Percentiles rank a stretch among this genome's conserved stretches.
These are phyloP conservation scores for Rosa persica DNA, from an alignment of 306 rosid genomes.

Conservation along the genomic window DNA sequence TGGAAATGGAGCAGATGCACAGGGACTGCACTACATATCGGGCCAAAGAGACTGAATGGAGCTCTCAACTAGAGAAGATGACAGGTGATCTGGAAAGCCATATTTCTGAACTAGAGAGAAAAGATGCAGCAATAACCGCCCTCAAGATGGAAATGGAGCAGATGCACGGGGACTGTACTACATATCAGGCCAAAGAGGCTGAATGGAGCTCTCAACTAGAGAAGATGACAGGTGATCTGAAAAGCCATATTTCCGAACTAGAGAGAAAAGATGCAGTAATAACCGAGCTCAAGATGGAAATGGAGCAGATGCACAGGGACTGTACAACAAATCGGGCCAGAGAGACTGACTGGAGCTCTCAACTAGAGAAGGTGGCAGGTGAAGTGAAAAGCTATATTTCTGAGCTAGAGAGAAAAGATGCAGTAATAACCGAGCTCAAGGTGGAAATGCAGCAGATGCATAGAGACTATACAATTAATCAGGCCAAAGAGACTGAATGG, in stretches of 20 bases:
- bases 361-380: background rate
- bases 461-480: slow-evolving; percentile 38
- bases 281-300: slow-evolving; percentile 41
- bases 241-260: background rate
- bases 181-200: background rate
- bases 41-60: background rate
- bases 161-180: background rate
- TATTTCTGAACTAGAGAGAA: slow-evolving; percentile 14
- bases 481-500: slow-evolving; percentile 61
- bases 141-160: slow-evolving; percentile 49
- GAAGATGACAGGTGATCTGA: background rate
- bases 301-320: slow-evolving; percentile 32
- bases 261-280: slow-evolving; percentile 26
- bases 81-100: background rate
- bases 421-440: slow-evolving; percentile 45
- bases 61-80: background rate
- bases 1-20: slow-evolving; percentile 14
- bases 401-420: slow-evolving; percentile 24
- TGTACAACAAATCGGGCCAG: background rate
- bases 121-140: slow-evolving; percentile 28
- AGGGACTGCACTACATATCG: background rate
- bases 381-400: background rate
- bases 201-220: background rate
- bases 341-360: background rate
- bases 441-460: slow-evolving; percentile 48